phyloP scores from a whole-genome alignment of 495 filamentous ascomycete genomes.

The Talaromyces ruber region DNA sequence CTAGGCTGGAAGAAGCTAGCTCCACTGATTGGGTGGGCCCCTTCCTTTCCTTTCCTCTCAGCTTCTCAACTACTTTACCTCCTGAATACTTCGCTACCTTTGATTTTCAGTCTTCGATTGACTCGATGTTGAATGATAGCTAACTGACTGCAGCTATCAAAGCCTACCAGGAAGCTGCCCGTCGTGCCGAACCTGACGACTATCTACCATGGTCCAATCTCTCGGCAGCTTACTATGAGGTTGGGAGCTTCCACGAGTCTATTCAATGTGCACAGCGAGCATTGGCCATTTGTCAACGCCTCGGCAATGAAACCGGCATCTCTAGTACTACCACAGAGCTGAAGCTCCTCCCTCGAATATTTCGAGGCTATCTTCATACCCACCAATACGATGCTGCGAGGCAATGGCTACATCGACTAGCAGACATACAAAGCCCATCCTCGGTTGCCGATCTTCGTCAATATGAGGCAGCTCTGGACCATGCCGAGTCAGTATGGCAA shows the following conservation, averaged over 20 bases:
- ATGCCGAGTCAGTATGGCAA: not conserved
- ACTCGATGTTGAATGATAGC: not conserved
- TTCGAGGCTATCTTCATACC: conserved; percentile 1
- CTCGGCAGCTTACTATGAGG: conserved; percentile 5
- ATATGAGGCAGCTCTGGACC: not conserved
- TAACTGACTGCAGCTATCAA: conserved; percentile 1
- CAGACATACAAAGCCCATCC: not conserved
- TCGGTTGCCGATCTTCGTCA: not conserved
- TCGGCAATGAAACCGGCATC: not conserved
- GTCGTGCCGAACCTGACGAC: not conserved
- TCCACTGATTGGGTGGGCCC: not conserved
- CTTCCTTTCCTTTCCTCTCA: too few relatives aligned
- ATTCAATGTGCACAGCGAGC: not conserved
- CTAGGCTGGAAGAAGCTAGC: not conserved
- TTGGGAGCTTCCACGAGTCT: not conserved
- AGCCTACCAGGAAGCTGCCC: conserved; percentile 3
- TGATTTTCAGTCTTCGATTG: not conserved
- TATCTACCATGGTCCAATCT: conserved; percentile 7
- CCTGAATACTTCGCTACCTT: not conserved
- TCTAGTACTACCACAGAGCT: not conserved
- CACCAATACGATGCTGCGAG: conserved; percentile 2
- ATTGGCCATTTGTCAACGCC: not conserved
- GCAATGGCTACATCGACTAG: conserved; percentile 1
- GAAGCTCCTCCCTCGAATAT: not conserved
- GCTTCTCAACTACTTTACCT: not conserved